Evolutionary conservation across 148 eudicot genomes (phyloP), one percentile per base, ranked within the genome.

Genomic region (Amaranthus palmeri): DNA sequence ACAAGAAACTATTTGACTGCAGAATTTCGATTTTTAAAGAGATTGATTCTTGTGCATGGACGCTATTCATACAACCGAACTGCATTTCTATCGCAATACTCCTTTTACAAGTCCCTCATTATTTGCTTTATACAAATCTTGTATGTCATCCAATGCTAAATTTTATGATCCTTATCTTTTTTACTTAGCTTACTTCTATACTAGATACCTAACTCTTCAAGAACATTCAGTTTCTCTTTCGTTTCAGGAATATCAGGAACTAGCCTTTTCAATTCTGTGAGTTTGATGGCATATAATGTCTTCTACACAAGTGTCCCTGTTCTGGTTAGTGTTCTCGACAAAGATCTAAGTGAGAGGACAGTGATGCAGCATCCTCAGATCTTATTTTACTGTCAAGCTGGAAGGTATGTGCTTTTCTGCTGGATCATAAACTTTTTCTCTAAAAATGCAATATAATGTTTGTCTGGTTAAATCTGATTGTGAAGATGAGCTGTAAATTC

Each of bases 301-400:
- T 91, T 93, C 86, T 93, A 93, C 85, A 91, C 98, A n/a, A 93
- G 98, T 79, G 79, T 89, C 66, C 98, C 98, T 69, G 98, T 93
- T 81, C 76, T 91, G 70, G 92, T 82, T 54, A 89, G 93, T 83
- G 90, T 85, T 73, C 95, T 93, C 61, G 97, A 93, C 86, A 93
- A 93, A 83, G 98, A 93, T 83, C 86, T 93, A 72, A 89, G 87
- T 79, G 98, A 93, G 82, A 81, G 80, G 69, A 91, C 98, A 5
- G 98, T 93, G 70, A 87, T 93, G 91, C 98, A 89, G 82, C 97
- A 93, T 82, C 98, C 98, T 53, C 98, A 93, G 82, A 91, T 93
- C 80, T 86, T 93, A 65, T 93, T 79, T 83, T 93, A 93, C 77
- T 93, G 97, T 77, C 98, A 91, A 83, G 97, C 97, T 36, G 98